phyloP scores from a whole-genome alignment of 129 eudicot species.

The Tagetes patula region DNA sequence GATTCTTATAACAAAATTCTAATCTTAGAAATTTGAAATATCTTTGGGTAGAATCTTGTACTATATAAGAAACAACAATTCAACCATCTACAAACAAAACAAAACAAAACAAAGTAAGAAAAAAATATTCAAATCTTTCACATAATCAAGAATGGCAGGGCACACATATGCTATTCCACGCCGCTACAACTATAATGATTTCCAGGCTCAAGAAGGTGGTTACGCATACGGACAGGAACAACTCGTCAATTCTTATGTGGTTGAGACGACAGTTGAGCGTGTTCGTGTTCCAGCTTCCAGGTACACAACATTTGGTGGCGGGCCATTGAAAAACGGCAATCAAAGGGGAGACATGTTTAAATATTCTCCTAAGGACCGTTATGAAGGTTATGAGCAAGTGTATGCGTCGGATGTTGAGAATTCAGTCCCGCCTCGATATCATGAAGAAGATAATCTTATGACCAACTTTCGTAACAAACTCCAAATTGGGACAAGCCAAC shows the following conservation, averaged over 20 bases:
- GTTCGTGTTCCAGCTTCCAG: constrained; percentile 20
- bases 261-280: constrained; percentile 32
- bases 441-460: constrained; percentile 6
- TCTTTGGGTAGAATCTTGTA: constrained; percentile 18
- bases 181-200: constrained; percentile 18
- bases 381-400: constrained; percentile 4
- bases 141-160: constrained; percentile 22
- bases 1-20: constrained; percentile 31
- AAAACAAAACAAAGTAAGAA: not conserved
- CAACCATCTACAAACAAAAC: not conserved
- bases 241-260: constrained; percentile 20
- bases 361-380: constrained; percentile 6
- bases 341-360: not conserved
- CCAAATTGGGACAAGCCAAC: constrained; percentile 17
- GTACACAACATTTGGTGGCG: constrained; percentile 16
- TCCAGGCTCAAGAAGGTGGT: constrained; percentile 18
- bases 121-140: not conserved
- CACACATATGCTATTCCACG: constrained; percentile 21
- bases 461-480: constrained; percentile 21
- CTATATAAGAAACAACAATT: constrained; percentile 26
- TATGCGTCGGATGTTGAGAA: constrained; percentile 17
- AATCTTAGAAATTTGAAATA: constrained; percentile 3
- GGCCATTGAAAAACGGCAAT: not conserved
- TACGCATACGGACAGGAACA: constrained; percentile 17
- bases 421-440: constrained; percentile 15